Base-by-base conservation (phyloP, 2,329 filamentous ascomycete genomes). In the Amauroascus niger region DNA sequence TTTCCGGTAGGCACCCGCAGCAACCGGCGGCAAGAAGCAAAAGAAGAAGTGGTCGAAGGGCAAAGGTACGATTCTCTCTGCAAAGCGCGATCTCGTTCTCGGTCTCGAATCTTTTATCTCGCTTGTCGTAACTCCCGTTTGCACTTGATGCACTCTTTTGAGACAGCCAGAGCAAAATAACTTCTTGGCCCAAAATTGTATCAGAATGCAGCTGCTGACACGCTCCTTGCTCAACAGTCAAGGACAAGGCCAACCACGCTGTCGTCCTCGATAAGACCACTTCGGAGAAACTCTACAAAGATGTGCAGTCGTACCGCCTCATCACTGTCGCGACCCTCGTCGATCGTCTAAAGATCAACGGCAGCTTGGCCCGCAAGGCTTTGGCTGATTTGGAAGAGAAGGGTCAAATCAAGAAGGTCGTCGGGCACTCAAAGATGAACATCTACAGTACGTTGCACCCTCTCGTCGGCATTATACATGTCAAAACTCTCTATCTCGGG, bases 301-400 rank as follows among this genome's bases (percentile, higher is more conserved):
- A 98, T 83, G 94, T 98, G 69, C 93, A 97, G 79, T 96, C 93
- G 63, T 98, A 97, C 87, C 89, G 93, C 73, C 89, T 98, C 76
- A 89, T 98, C 79, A 97, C 93, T 73, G 87, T 97, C 70, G 90
- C 93, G 70, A 91, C 88, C 69, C 89, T 98, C 71, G 93, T 98
- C 83, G 93, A 98, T 79, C 85, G 93, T 77, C 84, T 98, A 77
- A 98, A 98, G 89, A 94, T 98, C 82, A 98, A 98, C 81, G 94
- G 93, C 72, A 95, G 88, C 67, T 80, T 98, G 71, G 93, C 93
- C 65, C 85, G 93, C 71, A 79, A 82, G 78, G 91, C 88, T 76
- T 80, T 97, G 65, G 79, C 79, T 72, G 91, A 97, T 72, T 82
- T 97, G 67, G 91, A 97, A 85, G 88, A 94, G 82, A 93, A 90